Evolutionary conservation across 768 basidiomycete genomes (phyloP).

Genomic region (Clitopilus hobsonii): DNA sequence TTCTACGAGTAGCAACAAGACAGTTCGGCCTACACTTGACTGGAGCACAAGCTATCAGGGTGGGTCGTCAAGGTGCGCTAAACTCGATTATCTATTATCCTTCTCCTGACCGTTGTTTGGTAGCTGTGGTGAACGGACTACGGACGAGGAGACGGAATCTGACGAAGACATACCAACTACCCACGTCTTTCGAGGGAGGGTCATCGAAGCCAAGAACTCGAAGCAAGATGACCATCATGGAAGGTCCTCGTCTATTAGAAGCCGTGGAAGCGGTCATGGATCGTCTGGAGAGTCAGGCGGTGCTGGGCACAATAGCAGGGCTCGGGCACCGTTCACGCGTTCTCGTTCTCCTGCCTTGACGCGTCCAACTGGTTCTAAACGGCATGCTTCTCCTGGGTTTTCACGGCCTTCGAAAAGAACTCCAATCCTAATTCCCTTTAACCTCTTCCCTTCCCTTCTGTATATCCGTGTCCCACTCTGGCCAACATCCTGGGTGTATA

Average conservation of each 20-base stretch:
- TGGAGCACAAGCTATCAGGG: slow-evolving; percentile 89
- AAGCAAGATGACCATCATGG: slow-evolving; percentile 19
- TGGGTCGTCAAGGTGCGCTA: slow-evolving; percentile 72
- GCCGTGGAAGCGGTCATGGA: slow-evolving; percentile 23
- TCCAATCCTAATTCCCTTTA: slow-evolving; percentile 15
- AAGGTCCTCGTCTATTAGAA: slow-evolving; percentile 22
- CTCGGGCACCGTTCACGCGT: slow-evolving; percentile 56
- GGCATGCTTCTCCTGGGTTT: slow-evolving; percentile 38
- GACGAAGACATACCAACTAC: slow-evolving; percentile 34
- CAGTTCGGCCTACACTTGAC: slow-evolving; percentile 37
- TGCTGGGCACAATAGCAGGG: slow-evolving; percentile 24
- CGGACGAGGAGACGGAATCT: slow-evolving; percentile 47
- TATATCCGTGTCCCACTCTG: slow-evolving; percentile 42
- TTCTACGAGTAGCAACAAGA: slow-evolving; percentile 19
- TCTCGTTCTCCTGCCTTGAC: slow-evolving; percentile 61
- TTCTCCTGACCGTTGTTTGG: not conserved
- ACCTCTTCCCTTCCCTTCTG: slow-evolving; percentile 45
- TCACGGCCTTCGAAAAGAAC: slow-evolving; percentile 37
- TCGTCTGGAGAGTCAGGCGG: slow-evolving; percentile 38
- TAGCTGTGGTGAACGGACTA: not conserved
- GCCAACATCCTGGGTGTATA: slow-evolving; percentile 32
- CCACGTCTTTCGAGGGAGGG: not conserved
- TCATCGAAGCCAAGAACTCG: slow-evolving; percentile 15
- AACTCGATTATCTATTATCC: not conserved
- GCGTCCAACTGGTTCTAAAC: slow-evolving; percentile 21